Conservation (phyloP, 2,329 filamentous ascomycete species). For the Incumbomyces lentus region DNA sequence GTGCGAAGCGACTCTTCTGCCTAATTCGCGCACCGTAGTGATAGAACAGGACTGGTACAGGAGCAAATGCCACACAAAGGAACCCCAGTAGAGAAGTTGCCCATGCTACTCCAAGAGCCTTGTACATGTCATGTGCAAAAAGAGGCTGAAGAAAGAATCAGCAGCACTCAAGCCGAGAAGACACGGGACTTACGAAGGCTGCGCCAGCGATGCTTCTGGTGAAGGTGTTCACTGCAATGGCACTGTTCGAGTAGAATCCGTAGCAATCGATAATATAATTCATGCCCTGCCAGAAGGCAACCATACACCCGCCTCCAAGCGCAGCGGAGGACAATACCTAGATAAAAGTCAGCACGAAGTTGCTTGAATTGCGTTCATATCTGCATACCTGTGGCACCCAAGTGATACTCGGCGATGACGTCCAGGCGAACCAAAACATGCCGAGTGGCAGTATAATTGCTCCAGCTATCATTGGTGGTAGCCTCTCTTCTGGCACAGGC, state of each 20-base stretch:
- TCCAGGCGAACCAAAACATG: conserved; percentile 41
- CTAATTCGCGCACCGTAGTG: conserved; percentile 37
- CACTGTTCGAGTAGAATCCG: conserved; percentile 30
- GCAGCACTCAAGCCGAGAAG: conserved; percentile 24
- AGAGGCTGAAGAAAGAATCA: conserved; percentile 20
- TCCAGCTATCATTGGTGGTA: conserved; percentile 36
- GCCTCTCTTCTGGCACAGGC: conserved; percentile 32
- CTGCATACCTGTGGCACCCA: conserved; percentile 30
- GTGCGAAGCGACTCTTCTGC: conserved; percentile 32
- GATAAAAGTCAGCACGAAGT: too few relatives aligned
- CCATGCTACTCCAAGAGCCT: conserved; percentile 30
- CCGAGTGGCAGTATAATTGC: conserved; percentile 33
- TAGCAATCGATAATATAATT: conserved; percentile 36
- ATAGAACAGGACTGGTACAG: conserved; percentile 41
- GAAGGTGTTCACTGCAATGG: conserved; percentile 30
- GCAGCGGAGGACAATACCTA: conserved; percentile 33
- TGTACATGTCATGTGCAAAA: conserved; percentile 26
- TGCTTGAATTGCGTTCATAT: too few relatives aligned
- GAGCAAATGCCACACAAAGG: conserved; percentile 31
- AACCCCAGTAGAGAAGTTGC: conserved; percentile 31
- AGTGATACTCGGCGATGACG: conserved; percentile 29
- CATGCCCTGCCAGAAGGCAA: conserved; percentile 36
- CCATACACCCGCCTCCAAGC: conserved; percentile 34
- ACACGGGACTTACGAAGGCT: conserved; percentile 17
- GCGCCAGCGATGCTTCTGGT: conserved; percentile 27